Base-by-base conservation (phyloP, 1,139 yeast species). In the Geotrichum histeridarum region DNA sequence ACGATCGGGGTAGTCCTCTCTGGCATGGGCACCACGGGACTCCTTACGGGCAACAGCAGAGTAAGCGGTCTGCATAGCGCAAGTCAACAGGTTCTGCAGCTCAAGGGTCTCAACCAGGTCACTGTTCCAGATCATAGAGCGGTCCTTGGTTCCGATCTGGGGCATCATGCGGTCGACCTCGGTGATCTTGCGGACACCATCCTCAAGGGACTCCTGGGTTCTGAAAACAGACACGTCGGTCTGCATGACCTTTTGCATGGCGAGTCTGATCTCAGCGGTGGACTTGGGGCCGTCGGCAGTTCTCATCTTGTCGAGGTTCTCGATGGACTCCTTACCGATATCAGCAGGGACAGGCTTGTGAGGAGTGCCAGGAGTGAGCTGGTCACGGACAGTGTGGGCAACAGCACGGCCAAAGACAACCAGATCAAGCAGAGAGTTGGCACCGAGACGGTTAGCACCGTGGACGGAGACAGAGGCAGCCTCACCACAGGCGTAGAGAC, bases 321-420 rank as follows among this genome's bases (percentile, higher is more conserved):
- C 95, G 70, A 93, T 84, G 36, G 96, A 85, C 70, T 86, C 91
- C 63, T 69, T 80, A 70, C 99, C 99, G 67, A 91, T 77, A 70
- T 89, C 96, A 63, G 87, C 84, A 59, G 95, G 82, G 61, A 84
- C 77, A 58, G 83, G 82, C 71, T 81, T 83, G 67, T 85, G 89
- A 62, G 98, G 96, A 62, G 83, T 77, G 64, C 94, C 95, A 63
- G 98, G 98, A 62, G 85, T 81, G 74, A 89, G 80, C 59, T 84
- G 77, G 69, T 87, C 96, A 61, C 84, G 77, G 70, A 93, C 86
- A 58, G 96, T 88, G 75, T 89, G 95, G 55, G 96, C 84, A 55
- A 91, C 98, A 64, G 98, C 98, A 79, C 99, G 89, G 68, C 99
- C 99, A 68, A 93, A 93, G 61, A 93, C 98, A 62, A 93, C 99